Percentiles rank a stretch among this genome's conserved stretches.
Evolutionary conservation across 768 basidiomycete species (phyloP).

Genomic region (Mycena vitilis): DNA sequence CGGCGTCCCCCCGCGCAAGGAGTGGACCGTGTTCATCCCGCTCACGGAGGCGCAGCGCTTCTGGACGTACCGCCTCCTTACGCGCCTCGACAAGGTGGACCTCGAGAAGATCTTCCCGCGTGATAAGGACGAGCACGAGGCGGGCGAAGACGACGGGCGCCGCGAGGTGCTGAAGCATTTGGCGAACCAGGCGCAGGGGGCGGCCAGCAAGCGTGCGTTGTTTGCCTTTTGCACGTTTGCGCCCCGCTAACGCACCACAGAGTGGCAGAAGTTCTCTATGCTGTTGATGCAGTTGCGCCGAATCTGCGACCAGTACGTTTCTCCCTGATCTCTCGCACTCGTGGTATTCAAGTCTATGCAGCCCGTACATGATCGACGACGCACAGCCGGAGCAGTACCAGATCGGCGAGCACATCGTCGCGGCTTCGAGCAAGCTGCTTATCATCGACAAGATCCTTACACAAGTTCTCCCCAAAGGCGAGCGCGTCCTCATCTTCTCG

Average conservation of each 20-base stretch:
- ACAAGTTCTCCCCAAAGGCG: constrained; percentile 67
- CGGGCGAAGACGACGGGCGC: constrained; percentile 47
- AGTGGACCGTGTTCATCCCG: constrained; percentile 67
- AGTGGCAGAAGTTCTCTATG: constrained; percentile 70
- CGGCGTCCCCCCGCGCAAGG: constrained; percentile 67
- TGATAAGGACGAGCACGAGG: constrained; percentile 40
- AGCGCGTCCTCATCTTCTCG: constrained; percentile 77
- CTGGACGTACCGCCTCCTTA: constrained; percentile 69
- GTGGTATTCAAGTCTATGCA: constrained; percentile 30
- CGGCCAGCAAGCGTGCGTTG: constrained; percentile 44
- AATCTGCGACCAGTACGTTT: constrained; percentile 74
- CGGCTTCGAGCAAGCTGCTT: constrained; percentile 67
- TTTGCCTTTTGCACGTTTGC: background rate
- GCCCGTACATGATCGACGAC: constrained; percentile 64
- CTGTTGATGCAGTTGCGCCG: constrained; percentile 78
- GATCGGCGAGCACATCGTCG: constrained; percentile 67
- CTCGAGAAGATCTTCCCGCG: constrained; percentile 60
- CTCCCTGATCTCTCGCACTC: background rate
- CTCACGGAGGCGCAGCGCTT: constrained; percentile 70
- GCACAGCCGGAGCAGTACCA: constrained; percentile 62
- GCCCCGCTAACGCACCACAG: constrained; percentile 41
- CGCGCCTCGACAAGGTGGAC: constrained; percentile 61
- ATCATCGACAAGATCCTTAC: constrained; percentile 69
- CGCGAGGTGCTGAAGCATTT: constrained; percentile 54
- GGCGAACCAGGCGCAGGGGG: constrained; percentile 49